Conservation (phyloP, 2,329 filamentous ascomycete genomes). For the Aspergillus hiratsukae region DNA sequence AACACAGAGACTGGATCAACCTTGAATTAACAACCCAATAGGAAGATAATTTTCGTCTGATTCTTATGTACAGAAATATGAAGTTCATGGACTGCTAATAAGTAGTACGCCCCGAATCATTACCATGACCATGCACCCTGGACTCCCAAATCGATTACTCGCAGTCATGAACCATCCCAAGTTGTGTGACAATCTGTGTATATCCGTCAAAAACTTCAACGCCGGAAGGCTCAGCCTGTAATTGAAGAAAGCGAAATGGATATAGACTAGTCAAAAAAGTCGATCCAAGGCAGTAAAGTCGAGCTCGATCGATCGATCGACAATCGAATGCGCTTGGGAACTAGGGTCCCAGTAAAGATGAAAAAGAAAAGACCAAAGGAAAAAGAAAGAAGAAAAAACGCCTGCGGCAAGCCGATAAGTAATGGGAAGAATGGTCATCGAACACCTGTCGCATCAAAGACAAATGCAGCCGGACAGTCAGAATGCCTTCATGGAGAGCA, state of each 20-base stretch:
- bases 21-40: not conserved
- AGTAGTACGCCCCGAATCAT: constrained; percentile 12
- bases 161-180: constrained; percentile 14
- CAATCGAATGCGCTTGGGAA: not conserved
- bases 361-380: constrained; percentile 6
- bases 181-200: constrained; percentile 19
- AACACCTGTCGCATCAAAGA: not conserved
- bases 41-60: constrained; percentile 7
- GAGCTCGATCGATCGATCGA: not conserved
- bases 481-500: constrained; percentile 2
- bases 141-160: constrained; percentile 18
- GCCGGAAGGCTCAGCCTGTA: constrained; percentile 5
- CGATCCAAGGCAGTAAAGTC: not conserved
- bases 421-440: not conserved
- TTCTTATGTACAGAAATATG: constrained; percentile 22
- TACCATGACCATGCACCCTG: constrained; percentile 3
- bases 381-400: constrained; percentile 3
- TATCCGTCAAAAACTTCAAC: constrained; percentile 11
- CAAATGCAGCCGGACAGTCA: not conserved
- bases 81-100: constrained; percentile 15
- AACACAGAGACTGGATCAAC: not conserved
- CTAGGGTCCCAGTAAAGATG: not conserved
- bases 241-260: not conserved
- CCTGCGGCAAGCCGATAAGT: not conserved
- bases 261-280: not conserved